Base-by-base conservation (phyloP, 2,329 filamentous ascomycete species). In the Aspergillus versicolor region DNA sequence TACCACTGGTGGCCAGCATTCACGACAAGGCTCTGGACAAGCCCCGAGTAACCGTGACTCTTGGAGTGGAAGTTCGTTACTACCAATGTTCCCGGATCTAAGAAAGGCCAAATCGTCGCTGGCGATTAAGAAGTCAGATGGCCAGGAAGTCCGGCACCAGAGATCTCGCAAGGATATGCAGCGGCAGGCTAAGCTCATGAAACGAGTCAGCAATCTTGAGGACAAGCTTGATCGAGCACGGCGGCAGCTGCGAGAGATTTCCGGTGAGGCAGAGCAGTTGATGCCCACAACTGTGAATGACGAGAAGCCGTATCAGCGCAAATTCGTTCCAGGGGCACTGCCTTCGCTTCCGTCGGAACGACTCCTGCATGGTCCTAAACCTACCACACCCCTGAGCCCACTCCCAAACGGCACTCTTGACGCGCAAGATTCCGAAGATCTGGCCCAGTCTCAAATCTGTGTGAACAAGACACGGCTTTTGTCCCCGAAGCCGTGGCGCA, bases 171-270 rank as follows among this genome's bases (percentile, higher is more conserved):
- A 80, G 62, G 84, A 87, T 52, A 71, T 87, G 5, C 75, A 80
- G 49, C 81, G 79, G 63, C 82, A 86, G 63, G 75, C 80, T 57
- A 85, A 83, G 60, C 72, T 87, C 32, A 74, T 78, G 41, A 85
- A 84, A 71, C 79, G 82, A 52, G 84, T 87, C 30, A 85, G 82
- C 61, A 80, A 86, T 61, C 77, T 87, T 12, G 84, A 88, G 63
- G 68, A 75, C 12, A 85, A 86, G 66, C 77, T 87, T 30, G 74
- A 82, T 15, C 76, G 77, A 37, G 83, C 83, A 8, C 77, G 82
- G 34, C 77, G 77, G 48, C 81, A 87, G 68, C 76, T 87, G 22
- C 74, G 77, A 32, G 73, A 80, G 5, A 74, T 81, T 40, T 70
- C 82, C 15, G 73, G 73, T 11, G 76, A 81, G 38, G 63, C 67